These are phyloP conservation scores for Ganoderma meredithae DNA, from an alignment of 1,284 basidiomycete genomes.

Conservation along the genomic window DNA sequence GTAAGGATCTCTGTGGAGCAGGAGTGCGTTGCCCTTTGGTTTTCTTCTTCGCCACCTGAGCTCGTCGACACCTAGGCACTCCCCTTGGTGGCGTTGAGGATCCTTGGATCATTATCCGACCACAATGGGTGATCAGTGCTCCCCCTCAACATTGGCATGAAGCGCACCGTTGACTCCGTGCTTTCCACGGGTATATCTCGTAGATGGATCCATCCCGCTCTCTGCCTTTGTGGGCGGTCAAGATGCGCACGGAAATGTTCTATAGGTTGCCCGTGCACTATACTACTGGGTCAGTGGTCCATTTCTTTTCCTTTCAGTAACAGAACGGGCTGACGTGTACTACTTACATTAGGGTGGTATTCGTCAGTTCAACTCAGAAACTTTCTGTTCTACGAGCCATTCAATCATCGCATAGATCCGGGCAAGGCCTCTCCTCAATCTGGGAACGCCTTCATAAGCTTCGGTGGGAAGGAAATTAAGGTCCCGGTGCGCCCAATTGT, in stretches of 20 bases:
- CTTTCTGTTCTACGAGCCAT: not conserved
- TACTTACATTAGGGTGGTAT: not conserved
- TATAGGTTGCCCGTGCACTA: not conserved
- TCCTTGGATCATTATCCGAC: not conserved
- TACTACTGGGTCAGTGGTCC: not conserved
- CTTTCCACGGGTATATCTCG: not conserved
- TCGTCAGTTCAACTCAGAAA: not conserved
- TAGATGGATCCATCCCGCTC: not conserved
- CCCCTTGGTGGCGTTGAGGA: not conserved
- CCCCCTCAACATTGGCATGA: not conserved
- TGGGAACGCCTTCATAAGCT: not conserved
- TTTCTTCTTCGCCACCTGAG: not conserved
- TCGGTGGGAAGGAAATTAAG: not conserved
- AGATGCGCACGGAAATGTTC: not conserved
- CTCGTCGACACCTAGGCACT: not conserved
- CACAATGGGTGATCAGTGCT: not conserved
- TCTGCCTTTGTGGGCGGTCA: not conserved
- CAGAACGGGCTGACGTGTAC: not conserved
- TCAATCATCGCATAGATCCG: not conserved
- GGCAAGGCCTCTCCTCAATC: not conserved
- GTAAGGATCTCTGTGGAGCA: not conserved
- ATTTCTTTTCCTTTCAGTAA: not conserved
- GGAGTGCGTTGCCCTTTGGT: not conserved
- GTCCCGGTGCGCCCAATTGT: not conserved
- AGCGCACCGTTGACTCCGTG: not conserved